Conservation (phyloP, 495 filamentous ascomycete species). For the Xylaria telfairii region DNA sequence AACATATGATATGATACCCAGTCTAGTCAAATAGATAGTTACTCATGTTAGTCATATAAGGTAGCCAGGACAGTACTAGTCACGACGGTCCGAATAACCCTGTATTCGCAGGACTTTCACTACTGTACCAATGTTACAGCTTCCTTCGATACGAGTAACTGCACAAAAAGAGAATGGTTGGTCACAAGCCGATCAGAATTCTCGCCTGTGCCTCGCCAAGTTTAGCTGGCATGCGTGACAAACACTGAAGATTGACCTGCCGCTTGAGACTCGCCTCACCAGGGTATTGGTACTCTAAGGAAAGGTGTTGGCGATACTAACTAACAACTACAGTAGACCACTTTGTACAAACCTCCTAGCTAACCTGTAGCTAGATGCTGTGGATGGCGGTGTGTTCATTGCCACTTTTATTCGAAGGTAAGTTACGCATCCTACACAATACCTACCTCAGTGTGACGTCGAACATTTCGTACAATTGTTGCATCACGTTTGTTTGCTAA, state of each 20-base stretch:
- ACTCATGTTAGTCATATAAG: background rate
- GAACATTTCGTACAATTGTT: constrained; percentile 8
- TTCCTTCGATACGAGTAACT: background rate
- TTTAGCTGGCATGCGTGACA: background rate
- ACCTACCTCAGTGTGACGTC: constrained; percentile 16
- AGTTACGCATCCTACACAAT: constrained; percentile 3
- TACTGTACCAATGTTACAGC: background rate
- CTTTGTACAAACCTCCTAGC: background rate
- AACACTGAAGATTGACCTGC: background rate
- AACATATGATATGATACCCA: background rate
- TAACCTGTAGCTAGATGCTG: background rate
- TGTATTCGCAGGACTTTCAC: background rate
- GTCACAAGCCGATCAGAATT: background rate
- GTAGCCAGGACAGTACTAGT: background rate
- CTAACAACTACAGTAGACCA: background rate
- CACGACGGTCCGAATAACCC: background rate
- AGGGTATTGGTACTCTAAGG: background rate
- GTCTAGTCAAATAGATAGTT: background rate
- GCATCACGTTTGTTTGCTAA: background rate
- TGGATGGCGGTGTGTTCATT: background rate
- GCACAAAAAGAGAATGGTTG: background rate
- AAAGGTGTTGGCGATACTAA: background rate
- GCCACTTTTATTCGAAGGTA: background rate
- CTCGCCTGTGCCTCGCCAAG: background rate
- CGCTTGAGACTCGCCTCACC: background rate